These are phyloP conservation scores for Syzygium grande DNA, from an alignment of 345 rosid genomes.

Conservation along the genomic window DNA sequence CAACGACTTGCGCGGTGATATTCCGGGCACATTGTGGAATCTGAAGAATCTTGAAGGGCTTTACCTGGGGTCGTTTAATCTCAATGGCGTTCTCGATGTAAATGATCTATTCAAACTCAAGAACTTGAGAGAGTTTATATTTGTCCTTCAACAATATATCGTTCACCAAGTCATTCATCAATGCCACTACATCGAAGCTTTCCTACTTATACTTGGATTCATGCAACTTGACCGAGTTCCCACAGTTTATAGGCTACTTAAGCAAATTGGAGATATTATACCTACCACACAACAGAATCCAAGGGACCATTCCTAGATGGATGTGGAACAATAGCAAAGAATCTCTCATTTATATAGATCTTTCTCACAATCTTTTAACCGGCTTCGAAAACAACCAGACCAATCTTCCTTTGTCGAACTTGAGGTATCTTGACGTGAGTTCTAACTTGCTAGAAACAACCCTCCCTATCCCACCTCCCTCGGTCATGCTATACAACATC, in stretches of 20 bases:
- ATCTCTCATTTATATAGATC: accelerated
- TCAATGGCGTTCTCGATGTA: not conserved
- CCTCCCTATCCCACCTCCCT: not conserved
- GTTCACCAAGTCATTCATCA: not conserved
- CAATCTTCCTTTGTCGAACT: not conserved
- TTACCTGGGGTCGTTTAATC: accelerated
- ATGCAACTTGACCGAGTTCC: not conserved
- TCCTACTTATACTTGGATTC: accelerated
- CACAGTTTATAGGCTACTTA: not conserved
- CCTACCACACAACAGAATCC: no score
- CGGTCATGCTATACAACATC: accelerated
- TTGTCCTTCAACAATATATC: not conserved
- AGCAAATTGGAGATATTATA: accelerated
- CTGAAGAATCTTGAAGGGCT: no score
- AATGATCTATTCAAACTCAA: not conserved
- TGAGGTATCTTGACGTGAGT: not conserved
- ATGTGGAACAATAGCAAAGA: not conserved
- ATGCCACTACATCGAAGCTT: not conserved
- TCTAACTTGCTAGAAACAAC: not conserved
- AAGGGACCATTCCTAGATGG: not conserved
- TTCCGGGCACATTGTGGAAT: no score
- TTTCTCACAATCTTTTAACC: no score
- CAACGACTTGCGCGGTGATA: no score
- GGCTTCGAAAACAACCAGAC: not conserved
- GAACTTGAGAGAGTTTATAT: accelerated